A percentile compares a stretch with the other conserved stretches of the same genome.
These are phyloP conservation scores for Penicillium coprophilum DNA, from an alignment of 495 filamentous ascomycete genomes.

Conservation along the genomic window DNA sequence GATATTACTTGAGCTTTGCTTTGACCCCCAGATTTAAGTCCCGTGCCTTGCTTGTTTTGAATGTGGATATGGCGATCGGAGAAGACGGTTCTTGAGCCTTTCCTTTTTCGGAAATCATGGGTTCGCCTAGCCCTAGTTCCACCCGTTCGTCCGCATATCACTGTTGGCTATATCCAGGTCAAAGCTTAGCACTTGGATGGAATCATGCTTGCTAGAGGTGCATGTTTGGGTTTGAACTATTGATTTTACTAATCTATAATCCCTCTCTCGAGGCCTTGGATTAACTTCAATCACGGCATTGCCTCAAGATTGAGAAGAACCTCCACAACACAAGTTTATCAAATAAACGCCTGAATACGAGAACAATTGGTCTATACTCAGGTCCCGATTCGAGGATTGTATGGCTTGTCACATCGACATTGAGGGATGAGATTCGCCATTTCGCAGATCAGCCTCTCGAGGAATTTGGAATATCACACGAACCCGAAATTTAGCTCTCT, in stretches of 20 bases:
- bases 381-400: neutral
- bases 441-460: constrained; percentile 16
- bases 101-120: neutral
- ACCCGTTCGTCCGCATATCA: neutral
- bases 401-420: neutral
- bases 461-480: constrained; percentile 10
- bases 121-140: neutral
- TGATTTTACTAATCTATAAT: constrained; percentile 11
- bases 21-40: neutral
- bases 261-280: neutral
- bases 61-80: neutral
- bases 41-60: neutral
- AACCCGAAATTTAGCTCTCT: neutral
- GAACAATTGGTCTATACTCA: neutral
- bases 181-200: neutral
- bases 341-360: neutral
- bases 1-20: constrained; percentile 13
- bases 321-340: constrained; percentile 8
- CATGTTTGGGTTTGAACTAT: constrained; percentile 6
- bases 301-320: constrained; percentile 6
- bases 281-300: constrained; percentile 21
- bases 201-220: neutral
- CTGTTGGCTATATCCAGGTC: neutral
- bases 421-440: constrained; percentile 15
- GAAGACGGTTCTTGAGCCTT: neutral